Percentiles rank a stretch among this genome's conserved stretches.
Evolutionary conservation across 495 filamentous ascomycete species (phyloP).

Genomic region (Sphaerosporella brunnea): DNA sequence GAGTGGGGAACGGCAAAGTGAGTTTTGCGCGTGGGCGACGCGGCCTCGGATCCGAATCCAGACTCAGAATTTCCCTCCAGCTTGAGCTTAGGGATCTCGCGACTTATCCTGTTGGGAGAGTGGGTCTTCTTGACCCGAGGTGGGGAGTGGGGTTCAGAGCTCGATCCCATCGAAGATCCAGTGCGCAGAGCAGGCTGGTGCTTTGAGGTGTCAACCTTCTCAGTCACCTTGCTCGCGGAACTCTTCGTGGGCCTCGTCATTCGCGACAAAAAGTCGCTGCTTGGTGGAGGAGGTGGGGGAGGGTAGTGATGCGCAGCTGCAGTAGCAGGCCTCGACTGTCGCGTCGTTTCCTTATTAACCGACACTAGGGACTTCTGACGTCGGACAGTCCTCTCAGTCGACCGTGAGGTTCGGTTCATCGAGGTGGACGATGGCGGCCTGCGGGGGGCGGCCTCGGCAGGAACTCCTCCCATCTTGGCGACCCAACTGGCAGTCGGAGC

Average conservation of each 20-base stretch:
- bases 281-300: constrained; percentile 3
- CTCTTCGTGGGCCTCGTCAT: constrained; percentile 24
- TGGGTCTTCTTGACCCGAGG: neutral
- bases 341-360: constrained; percentile 10
- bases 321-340: constrained; percentile 2
- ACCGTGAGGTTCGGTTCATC: neutral
- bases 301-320: constrained; percentile 4
- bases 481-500: constrained; percentile 15
- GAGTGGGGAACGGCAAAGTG: neutral
- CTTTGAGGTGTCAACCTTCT: constrained; percentile 5
- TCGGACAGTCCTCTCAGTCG: neutral
- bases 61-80: neutral
- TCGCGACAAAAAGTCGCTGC: constrained; percentile 20
- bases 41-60: neutral
- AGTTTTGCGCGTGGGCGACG: neutral
- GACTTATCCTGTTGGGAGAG: neutral
- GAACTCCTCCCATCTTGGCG: constrained; percentile 9
- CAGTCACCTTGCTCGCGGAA: constrained; percentile 19
- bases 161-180: constrained; percentile 1
- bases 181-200: neutral
- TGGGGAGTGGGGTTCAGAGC: neutral
- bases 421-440: constrained; percentile 17
- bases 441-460: neutral
- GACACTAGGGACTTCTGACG: constrained; percentile 5
- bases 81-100: neutral